Evolutionary conservation across 2,329 filamentous ascomycete genomes (phyloP).

Genomic region (Pseudogymnoascus sp.): DNA sequence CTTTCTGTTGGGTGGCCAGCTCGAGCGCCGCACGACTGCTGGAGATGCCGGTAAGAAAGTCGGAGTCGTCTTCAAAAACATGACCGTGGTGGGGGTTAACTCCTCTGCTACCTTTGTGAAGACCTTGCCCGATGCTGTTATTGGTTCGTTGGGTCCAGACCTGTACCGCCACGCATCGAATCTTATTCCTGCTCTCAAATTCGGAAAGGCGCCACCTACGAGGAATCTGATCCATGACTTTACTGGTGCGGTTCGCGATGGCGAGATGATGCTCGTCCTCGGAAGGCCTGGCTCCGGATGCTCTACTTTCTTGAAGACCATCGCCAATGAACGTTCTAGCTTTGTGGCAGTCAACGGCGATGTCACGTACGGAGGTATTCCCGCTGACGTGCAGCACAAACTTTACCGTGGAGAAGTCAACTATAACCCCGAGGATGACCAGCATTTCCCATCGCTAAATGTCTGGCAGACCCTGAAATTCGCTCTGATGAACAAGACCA

Average conservation of each 20-base stretch:
- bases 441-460: constrained; percentile 65
- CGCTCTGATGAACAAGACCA: constrained; percentile 67
- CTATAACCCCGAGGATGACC: constrained; percentile 72
- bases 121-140: constrained; percentile 64
- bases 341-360: constrained; percentile 63
- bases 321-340: constrained; percentile 60
- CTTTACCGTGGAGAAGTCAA: constrained; percentile 68
- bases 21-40: constrained; percentile 60
- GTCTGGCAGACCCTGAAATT: constrained; percentile 75
- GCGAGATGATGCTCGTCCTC: constrained; percentile 67
- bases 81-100: constrained; percentile 66
- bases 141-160: constrained; percentile 76
- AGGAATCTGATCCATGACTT: constrained; percentile 56
- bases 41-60: constrained; percentile 67
- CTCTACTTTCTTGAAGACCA: constrained; percentile 68
- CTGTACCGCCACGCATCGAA: constrained; percentile 54
- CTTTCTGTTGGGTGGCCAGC: constrained; percentile 67
- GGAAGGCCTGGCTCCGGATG: constrained; percentile 69
- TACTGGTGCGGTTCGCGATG: constrained; percentile 57
- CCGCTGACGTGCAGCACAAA: constrained; percentile 59
- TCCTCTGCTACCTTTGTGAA: constrained; percentile 61
- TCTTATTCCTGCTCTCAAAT: constrained; percentile 22
- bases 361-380: constrained; percentile 64
- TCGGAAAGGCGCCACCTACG: constrained; percentile 19
- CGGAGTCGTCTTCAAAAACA: constrained; percentile 67